Conservation (phyloP, 768 basidiomycete species). For the Tulasnella sp. region DNA sequence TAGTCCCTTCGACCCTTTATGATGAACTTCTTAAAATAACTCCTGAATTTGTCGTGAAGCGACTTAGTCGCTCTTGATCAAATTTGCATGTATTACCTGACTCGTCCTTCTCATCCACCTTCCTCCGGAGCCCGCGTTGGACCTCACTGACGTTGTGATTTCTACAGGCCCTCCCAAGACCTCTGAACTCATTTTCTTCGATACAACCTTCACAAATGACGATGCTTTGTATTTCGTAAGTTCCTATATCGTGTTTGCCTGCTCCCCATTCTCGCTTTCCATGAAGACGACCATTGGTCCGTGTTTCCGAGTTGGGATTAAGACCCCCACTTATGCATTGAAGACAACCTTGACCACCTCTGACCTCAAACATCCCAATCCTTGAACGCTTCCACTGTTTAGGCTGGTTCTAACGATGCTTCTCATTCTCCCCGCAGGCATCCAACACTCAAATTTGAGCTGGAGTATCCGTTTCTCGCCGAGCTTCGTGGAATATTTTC, state of each 20-base stretch:
- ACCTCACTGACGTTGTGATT: not conserved
- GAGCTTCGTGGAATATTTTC: too few relatives aligned
- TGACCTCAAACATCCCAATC: not conserved
- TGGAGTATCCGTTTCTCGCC: too few relatives aligned
- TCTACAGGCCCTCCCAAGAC: not conserved
- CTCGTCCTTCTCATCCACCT: not conserved
- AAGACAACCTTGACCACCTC: slow-evolving; percentile 7
- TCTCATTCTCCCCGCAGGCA: not conserved
- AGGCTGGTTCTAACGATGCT: not conserved
- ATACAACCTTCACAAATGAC: too few relatives aligned
- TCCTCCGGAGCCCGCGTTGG: not conserved
- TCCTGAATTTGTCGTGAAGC: slow-evolving; percentile 11
- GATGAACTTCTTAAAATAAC: not conserved
- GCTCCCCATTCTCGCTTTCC: not conserved
- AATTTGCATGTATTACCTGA: slow-evolving; percentile 10
- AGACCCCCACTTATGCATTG: slow-evolving; percentile 25
- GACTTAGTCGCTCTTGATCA: not conserved
- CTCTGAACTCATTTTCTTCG: too few relatives aligned
- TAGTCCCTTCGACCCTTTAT: not conserved
- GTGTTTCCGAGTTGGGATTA: slow-evolving; percentile 26
- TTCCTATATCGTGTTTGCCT: not conserved
- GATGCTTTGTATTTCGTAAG: not conserved
- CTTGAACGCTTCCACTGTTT: not conserved
- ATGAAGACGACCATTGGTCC: slow-evolving; percentile 24
- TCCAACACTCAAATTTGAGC: not conserved